These are phyloP conservation scores for Pseudodiploospora longispora DNA, from an alignment of 2,329 filamentous ascomycete genomes.

Conservation along the genomic window DNA sequence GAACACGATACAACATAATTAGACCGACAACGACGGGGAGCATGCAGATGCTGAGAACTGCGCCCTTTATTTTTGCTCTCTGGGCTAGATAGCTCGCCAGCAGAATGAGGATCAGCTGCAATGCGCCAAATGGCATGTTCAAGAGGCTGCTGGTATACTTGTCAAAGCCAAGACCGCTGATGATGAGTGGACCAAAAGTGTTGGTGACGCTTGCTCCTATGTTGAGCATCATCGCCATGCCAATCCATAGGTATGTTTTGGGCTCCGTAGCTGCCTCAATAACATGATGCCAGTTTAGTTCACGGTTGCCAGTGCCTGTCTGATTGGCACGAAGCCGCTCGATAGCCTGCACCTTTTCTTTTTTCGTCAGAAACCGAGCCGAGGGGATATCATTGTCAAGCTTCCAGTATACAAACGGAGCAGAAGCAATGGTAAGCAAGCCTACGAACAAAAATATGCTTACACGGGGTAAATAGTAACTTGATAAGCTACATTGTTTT, in stretches of 20 bases:
- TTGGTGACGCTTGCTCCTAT: constrained; percentile 56
- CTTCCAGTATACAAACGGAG: constrained; percentile 50
- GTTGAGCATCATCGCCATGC: constrained; percentile 53
- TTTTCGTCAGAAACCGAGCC: constrained; percentile 50
- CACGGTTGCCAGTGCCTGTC: constrained; percentile 63
- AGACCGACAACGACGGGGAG: constrained; percentile 52
- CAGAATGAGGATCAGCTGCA: constrained; percentile 54
- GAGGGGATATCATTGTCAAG: constrained; percentile 52
- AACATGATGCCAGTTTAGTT: constrained; percentile 61
- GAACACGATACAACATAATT: constrained; percentile 47
- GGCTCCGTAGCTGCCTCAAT: constrained; percentile 39
- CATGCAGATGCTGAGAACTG: constrained; percentile 44
- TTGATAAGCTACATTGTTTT: no score
- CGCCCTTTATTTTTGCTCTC: constrained; percentile 48
- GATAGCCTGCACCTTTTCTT: constrained; percentile 59
- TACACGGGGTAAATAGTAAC: constrained; percentile 9
- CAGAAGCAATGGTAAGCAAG: constrained; percentile 49
- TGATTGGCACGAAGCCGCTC: constrained; percentile 68
- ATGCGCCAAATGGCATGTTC: constrained; percentile 58
- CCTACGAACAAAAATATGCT: constrained; percentile 51
- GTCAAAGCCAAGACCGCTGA: constrained; percentile 52
- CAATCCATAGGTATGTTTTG: constrained; percentile 52
- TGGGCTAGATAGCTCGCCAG: constrained; percentile 50
- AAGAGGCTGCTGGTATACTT: constrained; percentile 50
- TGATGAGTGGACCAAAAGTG: constrained; percentile 57